These are phyloP conservation scores for Kentomonas sorsogonicus DNA, from an alignment of 208 protist genomes.

Conservation along the genomic window DNA sequence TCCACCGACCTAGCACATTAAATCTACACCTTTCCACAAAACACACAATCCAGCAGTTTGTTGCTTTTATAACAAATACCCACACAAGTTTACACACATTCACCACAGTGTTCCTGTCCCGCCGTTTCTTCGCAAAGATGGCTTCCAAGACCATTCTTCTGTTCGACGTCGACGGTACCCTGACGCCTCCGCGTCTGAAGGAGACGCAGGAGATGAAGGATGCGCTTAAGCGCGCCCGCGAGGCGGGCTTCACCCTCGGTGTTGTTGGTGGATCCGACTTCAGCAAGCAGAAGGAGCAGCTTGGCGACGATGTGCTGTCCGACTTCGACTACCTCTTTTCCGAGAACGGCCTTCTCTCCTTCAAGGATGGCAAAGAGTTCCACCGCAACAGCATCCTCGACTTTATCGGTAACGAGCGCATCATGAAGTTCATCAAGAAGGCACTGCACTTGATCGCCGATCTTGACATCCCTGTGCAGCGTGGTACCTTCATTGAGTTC, in stretches of 20 bases:
- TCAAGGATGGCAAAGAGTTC: slow-evolving; percentile 86
- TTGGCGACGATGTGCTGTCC: slow-evolving; percentile 83
- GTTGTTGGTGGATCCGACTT: slow-evolving; percentile 99
- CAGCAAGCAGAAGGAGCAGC: slow-evolving; percentile 97
- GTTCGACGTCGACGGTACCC: slow-evolving; percentile 96
- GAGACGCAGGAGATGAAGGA: slow-evolving; percentile 88
- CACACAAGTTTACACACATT: too few species aligned
- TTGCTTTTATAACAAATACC: too few species aligned
- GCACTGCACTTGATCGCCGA: slow-evolving; percentile 92
- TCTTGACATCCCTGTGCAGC: slow-evolving; percentile 97
- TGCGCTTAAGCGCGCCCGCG: slow-evolving; percentile 75
- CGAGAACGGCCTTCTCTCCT: slow-evolving; percentile 98
- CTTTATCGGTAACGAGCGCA: slow-evolving; percentile 91
- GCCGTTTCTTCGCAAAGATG: too few species aligned
- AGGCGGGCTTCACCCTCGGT: slow-evolving; percentile 88
- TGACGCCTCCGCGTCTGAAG: slow-evolving; percentile 75
- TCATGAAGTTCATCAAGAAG: slow-evolving; percentile 95
- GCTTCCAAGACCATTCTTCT: slow-evolving; percentile 80
- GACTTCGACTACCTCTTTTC: slow-evolving; percentile 98
- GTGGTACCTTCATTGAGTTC: slow-evolving; percentile 99
- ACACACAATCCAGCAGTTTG: too few species aligned
- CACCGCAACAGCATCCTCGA: slow-evolving; percentile 88
- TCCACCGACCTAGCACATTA: too few species aligned
- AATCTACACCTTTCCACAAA: too few species aligned
- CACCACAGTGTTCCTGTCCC: too few species aligned